Evolutionary conservation across 306 rosid species (phyloP).

Genomic region (Styphnolobium japonicum): DNA sequence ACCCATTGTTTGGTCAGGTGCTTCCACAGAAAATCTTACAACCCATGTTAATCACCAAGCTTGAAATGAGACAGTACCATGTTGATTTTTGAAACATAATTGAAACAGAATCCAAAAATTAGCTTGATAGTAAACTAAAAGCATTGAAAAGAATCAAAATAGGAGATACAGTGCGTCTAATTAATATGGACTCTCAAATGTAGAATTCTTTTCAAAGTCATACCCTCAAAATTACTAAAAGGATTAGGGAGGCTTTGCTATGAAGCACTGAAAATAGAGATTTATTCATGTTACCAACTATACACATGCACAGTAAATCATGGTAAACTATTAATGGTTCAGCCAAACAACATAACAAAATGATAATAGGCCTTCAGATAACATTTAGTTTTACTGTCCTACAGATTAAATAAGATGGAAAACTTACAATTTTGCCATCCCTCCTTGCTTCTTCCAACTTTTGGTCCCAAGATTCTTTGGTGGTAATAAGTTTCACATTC

Average conservation of each 20-base stretch:
- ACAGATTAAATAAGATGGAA: background rate
- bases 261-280: background rate
- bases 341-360: constrained; percentile 2
- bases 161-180: background rate
- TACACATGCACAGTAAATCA: background rate
- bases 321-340: constrained; percentile 2
- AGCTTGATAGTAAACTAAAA: background rate
- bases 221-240: background rate
- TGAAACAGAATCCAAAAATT: background rate
- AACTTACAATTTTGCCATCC: constrained; percentile 79
- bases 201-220: background rate
- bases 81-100: background rate
- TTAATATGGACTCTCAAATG: constrained; percentile 7
- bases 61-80: background rate
- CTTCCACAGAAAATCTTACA: background rate
- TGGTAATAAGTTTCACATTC: constrained; percentile 72
- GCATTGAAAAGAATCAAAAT: constrained; percentile 1
- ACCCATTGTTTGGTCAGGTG: background rate
- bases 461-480: constrained; percentile 80
- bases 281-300: background rate
- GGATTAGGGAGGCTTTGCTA: background rate
- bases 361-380: constrained; percentile 11
- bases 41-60: background rate
- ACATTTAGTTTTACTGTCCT: background rate
- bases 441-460: constrained; percentile 83